phyloP scores from a whole-genome alignment of 2,329 filamentous ascomycete genomes.

The Epichloe hybrida region DNA sequence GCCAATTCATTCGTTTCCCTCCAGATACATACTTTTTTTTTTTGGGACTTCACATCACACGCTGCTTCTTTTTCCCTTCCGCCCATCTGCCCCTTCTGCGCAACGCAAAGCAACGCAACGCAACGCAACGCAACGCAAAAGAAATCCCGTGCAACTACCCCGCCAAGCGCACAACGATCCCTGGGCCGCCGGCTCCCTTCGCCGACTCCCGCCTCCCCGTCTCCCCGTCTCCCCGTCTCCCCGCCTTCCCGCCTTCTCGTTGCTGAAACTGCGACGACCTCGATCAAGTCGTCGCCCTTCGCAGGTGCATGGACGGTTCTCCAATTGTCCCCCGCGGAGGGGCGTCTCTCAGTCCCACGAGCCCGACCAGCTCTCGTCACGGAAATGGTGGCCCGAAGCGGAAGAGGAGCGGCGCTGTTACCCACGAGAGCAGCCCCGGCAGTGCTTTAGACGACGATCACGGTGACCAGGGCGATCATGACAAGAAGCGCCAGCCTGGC shows the following conservation, averaged over 20 bases:
- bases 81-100: background rate
- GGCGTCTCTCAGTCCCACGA: constrained; percentile 40
- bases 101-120: background rate
- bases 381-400: constrained; percentile 39
- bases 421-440: constrained; percentile 47
- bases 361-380: constrained; percentile 39
- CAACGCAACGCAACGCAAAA: background rate
- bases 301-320: constrained; percentile 34
- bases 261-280: constrained; percentile 6
- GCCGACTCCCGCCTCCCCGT: constrained; percentile 4
- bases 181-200: constrained; percentile 1
- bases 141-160: constrained; percentile 3
- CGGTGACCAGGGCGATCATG: constrained; percentile 34
- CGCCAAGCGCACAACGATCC: background rate
- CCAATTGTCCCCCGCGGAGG: constrained; percentile 31
- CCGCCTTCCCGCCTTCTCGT: constrained; percentile 6
- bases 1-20: background rate
- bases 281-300: constrained; percentile 7
- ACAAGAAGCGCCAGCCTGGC: constrained; percentile 52
- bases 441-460: constrained; percentile 33
- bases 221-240: constrained; percentile 2
- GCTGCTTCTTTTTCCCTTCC: background rate
- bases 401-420: constrained; percentile 38
- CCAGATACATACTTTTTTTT: background rate
- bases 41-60: background rate